These are phyloP conservation scores for Tetracladium maxilliforme DNA, from an alignment of 2,329 filamentous ascomycete genomes.

Conservation along the genomic window DNA sequence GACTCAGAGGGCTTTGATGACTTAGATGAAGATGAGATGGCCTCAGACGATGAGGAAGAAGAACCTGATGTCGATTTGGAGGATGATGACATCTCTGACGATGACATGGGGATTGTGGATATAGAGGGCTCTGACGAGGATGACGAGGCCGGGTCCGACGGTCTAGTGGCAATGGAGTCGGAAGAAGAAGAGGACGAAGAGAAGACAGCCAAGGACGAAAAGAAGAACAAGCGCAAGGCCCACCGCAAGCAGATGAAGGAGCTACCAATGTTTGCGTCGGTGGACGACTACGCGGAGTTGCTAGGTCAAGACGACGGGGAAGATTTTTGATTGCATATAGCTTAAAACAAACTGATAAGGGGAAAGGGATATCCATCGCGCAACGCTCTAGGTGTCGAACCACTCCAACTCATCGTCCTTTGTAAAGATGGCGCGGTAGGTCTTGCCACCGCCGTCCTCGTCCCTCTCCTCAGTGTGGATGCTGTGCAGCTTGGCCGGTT, in stretches of 20 bases:
- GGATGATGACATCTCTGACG: slow-evolving; percentile 13
- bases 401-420: slow-evolving; percentile 32
- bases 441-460: slow-evolving; percentile 23
- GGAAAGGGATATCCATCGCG: slow-evolving; percentile 8
- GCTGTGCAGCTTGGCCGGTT: slow-evolving; percentile 25
- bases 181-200: slow-evolving; percentile 23
- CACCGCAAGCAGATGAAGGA: slow-evolving; percentile 77
- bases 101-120: slow-evolving; percentile 29
- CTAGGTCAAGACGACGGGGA: slow-evolving; percentile 55
- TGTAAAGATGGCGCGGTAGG: slow-evolving; percentile 28
- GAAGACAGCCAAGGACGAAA: slow-evolving; percentile 21
- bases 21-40: slow-evolving; percentile 22
- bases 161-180: slow-evolving; percentile 14
- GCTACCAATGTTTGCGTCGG: slow-evolving; percentile 83
- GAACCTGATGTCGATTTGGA: slow-evolving; percentile 10
- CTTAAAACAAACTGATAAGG: too few species aligned
- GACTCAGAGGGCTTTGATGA: slow-evolving; percentile 28
- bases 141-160: slow-evolving; percentile 17
- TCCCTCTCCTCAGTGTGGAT: slow-evolving; percentile 31
- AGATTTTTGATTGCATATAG: slow-evolving; percentile 4
- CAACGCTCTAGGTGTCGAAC: slow-evolving; percentile 36
- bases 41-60: slow-evolving; percentile 18
- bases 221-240: slow-evolving; percentile 27
- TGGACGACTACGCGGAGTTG: slow-evolving; percentile 83
- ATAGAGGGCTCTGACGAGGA: slow-evolving; percentile 36